Conservation (phyloP, 306 rosid genomes). For the Nissolia schottii region DNA sequence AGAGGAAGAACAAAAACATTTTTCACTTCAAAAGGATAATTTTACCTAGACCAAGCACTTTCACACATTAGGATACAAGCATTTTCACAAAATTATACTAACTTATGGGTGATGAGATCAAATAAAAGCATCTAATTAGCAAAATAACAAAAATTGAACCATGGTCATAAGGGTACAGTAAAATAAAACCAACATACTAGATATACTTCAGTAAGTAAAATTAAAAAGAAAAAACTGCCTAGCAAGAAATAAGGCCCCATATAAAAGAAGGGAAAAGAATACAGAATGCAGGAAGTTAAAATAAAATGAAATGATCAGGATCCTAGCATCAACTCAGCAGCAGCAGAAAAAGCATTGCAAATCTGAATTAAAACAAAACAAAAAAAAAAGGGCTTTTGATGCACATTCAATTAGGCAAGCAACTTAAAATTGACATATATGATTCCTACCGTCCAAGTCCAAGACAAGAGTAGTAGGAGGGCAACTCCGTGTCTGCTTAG, state of each 20-base stretch:
- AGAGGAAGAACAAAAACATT: not conserved
- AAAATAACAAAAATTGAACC: not conserved
- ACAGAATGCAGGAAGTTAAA: not conserved
- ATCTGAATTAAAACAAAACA: not conserved
- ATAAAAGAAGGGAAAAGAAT: not conserved
- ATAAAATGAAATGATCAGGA: not conserved
- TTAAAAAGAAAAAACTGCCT: not conserved
- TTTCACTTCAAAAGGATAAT: not conserved
- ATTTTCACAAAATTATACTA: not conserved
- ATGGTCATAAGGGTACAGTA: not conserved
- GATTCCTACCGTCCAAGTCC: conserved; percentile 89
- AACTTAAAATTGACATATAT: not conserved
- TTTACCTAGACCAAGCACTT: conserved; percentile 11
- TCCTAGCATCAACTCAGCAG: not conserved
- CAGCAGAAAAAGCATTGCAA: not conserved
- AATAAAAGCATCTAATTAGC: not conserved
- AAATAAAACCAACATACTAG: not conserved
- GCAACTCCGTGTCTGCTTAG: conserved; percentile 97
- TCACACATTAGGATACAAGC: not conserved
- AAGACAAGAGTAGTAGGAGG: conserved; percentile 90
- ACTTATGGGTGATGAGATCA: not conserved
- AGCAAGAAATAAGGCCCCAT: not conserved
- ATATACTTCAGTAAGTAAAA: not conserved
- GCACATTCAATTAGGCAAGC: not conserved
- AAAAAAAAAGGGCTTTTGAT: not conserved